These are phyloP conservation scores for Saururus chinensis DNA, from an alignment of 164 flowering plant genomes.

Conservation along the genomic window DNA sequence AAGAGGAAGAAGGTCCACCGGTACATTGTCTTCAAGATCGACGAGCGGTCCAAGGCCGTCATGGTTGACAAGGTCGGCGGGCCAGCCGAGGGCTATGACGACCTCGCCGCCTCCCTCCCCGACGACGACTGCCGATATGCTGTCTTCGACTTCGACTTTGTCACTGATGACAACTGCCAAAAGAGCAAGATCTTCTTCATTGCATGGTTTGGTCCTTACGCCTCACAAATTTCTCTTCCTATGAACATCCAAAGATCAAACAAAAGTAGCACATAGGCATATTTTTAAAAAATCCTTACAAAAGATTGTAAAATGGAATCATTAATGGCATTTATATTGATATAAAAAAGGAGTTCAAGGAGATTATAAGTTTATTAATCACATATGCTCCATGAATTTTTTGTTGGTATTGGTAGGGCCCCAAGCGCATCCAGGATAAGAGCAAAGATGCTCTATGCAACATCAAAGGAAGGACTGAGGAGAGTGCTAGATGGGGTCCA, in stretches of 20 bases:
- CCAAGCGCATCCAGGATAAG: conserved; percentile 84
- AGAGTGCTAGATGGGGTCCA: conserved; percentile 77
- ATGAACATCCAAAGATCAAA: too few relatives aligned
- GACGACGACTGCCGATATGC: conserved; percentile 91
- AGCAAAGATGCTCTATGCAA: conserved; percentile 84
- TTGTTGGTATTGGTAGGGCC: conserved; percentile 34
- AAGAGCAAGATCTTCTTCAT: conserved; percentile 99
- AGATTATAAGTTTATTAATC: too few relatives aligned
- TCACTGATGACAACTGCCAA: conserved; percentile 84
- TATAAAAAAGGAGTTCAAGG: too few relatives aligned
- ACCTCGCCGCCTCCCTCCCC: conserved; percentile 75
- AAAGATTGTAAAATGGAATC: too few relatives aligned
- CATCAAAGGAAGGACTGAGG: conserved; percentile 79
- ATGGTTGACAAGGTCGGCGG: conserved; percentile 92
- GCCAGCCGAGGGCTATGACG: conserved; percentile 67
- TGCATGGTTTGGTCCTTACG: conserved; percentile 51
- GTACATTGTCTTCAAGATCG: conserved; percentile 90
- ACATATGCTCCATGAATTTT: background rate
- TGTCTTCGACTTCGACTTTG: conserved; percentile 89
- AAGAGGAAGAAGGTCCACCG: conserved; percentile 89
- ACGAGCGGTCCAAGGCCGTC: conserved; percentile 59
- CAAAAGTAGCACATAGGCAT: too few relatives aligned
- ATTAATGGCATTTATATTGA: too few relatives aligned
- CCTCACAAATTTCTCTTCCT: background rate
- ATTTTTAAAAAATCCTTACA: too few relatives aligned